These are phyloP conservation scores for Poa annua DNA, from an alignment of 176 grass and related monocot genomes.

Conservation along the genomic window DNA sequence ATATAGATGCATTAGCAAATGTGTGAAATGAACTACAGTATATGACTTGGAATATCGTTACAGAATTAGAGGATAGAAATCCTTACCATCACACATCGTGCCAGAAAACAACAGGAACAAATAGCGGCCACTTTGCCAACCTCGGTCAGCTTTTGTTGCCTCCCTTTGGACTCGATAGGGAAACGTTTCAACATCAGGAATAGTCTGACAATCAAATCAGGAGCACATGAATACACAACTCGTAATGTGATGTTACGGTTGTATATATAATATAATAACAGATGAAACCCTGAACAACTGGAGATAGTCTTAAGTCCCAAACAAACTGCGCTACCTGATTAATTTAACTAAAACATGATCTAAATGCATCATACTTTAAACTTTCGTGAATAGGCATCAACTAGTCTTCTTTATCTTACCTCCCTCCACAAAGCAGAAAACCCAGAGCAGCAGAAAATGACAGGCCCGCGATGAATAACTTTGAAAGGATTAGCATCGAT, in stretches of 20 bases:
- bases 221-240: constrained; percentile 20
- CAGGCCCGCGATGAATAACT: constrained; percentile 63
- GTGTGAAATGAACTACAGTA: background rate
- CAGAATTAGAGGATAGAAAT: constrained; percentile 23
- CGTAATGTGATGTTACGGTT: background rate
- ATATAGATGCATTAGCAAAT: constrained; percentile 25
- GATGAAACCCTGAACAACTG: constrained; percentile 5
- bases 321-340: background rate
- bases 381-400: constrained; percentile 7
- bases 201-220: constrained; percentile 58
- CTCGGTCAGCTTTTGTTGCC: constrained; percentile 77
- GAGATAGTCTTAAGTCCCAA: background rate
- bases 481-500: constrained; percentile 55
- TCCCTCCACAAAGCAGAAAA: constrained; percentile 84
- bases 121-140: constrained; percentile 80
- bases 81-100: constrained; percentile 73
- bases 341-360: constrained; percentile 17
- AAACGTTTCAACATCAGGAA: constrained; percentile 84
- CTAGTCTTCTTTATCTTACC: constrained; percentile 44
- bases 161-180: constrained; percentile 86
- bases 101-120: constrained; percentile 79
- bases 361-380: constrained; percentile 3
- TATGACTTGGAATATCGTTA: background rate
- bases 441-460: constrained; percentile 77
- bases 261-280: background rate